Conservation (phyloP, 2,329 filamentous ascomycete species). For the Scedosporium apiospermum region DNA sequence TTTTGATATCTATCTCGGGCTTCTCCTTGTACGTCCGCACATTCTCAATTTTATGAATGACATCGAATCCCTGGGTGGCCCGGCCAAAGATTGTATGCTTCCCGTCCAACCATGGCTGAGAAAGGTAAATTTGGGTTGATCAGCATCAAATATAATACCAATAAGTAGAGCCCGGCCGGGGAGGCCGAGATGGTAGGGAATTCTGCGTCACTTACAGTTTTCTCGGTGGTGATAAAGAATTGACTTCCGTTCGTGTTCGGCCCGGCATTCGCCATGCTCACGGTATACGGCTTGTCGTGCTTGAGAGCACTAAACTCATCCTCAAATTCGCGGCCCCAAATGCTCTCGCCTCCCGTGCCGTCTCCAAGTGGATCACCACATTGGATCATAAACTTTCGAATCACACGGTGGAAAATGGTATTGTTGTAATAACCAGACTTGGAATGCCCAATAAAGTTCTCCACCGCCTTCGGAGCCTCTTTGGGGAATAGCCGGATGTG, state of each 20-base stretch:
- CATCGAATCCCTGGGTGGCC: slow-evolving; percentile 81
- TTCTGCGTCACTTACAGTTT: slow-evolving; percentile 53
- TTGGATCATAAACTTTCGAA: slow-evolving; percentile 98
- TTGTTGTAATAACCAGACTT: slow-evolving; percentile 93
- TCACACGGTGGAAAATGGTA: slow-evolving; percentile 94
- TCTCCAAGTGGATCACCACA: slow-evolving; percentile 77
- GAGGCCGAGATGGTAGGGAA: neutral
- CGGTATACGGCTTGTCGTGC: slow-evolving; percentile 92
- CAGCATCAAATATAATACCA: neutral
- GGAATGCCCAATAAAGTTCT: slow-evolving; percentile 93
- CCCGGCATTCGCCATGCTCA: slow-evolving; percentile 97
- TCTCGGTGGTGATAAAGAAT: slow-evolving; percentile 98
- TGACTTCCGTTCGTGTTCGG: slow-evolving; percentile 93
- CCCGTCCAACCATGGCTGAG: slow-evolving; percentile 77
- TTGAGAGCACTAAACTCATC: slow-evolving; percentile 88
- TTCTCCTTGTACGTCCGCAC: slow-evolving; percentile 79
- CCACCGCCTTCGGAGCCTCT: slow-evolving; percentile 85
- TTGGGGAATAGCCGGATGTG: slow-evolving; percentile 88
- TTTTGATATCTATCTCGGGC: slow-evolving; percentile 94
- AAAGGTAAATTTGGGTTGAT: neutral
- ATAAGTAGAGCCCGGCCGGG: neutral
- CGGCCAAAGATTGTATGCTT: slow-evolving; percentile 96
- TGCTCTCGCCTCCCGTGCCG: slow-evolving; percentile 81
- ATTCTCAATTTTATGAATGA: slow-evolving; percentile 94
- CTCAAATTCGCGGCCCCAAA: slow-evolving; percentile 86